Conservation (phyloP, 305 asterid species). For the Plantago coronopus region DNA sequence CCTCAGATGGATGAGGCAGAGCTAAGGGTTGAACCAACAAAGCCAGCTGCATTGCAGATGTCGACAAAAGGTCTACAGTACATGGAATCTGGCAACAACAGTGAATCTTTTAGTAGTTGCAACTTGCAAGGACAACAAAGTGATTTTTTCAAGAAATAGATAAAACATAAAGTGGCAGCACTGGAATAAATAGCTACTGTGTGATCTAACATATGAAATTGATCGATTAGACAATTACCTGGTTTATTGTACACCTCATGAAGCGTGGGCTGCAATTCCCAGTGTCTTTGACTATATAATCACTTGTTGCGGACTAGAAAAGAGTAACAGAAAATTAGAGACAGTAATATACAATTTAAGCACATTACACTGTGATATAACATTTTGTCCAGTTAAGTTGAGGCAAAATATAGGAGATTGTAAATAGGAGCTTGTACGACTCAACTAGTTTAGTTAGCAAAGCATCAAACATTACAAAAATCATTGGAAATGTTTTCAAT, state of each 20-base stretch:
- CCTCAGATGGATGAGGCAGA: slow-evolving; percentile 96
- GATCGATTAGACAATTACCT: slow-evolving; percentile 46
- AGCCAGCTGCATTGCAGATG: slow-evolving; percentile 96
- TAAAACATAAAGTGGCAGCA: slow-evolving; percentile 8
- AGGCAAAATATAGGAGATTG: not conserved
- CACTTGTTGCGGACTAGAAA: slow-evolving; percentile 93
- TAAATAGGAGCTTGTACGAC: slow-evolving; percentile 20
- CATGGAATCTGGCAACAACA: slow-evolving; percentile 73
- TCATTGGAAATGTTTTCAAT: not conserved
- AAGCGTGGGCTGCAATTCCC: slow-evolving; percentile 99
- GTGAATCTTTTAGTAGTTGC: slow-evolving; percentile 9
- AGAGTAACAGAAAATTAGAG: slow-evolving; percentile 25
- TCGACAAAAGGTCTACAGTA: slow-evolving; percentile 86
- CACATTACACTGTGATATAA: no score
- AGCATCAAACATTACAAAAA: slow-evolving; percentile 14
- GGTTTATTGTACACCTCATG: slow-evolving; percentile 94
- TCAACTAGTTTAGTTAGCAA: slow-evolving; percentile 16
- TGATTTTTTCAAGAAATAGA: slow-evolving; percentile 10
- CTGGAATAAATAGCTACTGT: not conserved
- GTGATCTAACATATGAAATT: slow-evolving; percentile 14
- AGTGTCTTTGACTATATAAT: slow-evolving; percentile 85
- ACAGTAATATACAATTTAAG: no score
- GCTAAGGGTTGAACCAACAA: slow-evolving; percentile 98
- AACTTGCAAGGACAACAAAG: not conserved
- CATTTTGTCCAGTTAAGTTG: slow-evolving; percentile 16